Conservation (phyloP, 805 yeast species). For the Cyberlindnera misumaiensis region DNA sequence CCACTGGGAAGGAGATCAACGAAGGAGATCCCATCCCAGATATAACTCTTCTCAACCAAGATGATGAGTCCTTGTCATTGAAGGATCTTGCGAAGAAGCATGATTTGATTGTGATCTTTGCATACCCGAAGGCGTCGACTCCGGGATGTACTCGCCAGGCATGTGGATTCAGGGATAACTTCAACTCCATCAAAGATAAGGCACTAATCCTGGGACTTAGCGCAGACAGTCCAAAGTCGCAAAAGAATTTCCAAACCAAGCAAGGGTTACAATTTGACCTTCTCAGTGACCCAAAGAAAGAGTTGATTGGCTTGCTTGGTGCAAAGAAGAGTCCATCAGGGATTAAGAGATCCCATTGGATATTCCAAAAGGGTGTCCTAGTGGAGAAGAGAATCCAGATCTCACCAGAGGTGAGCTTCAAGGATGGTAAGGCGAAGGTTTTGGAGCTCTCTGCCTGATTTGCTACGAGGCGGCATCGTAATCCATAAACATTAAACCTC, state of each 20-base stretch:
- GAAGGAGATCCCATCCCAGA: slow-evolving; percentile 67
- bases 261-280: slow-evolving; percentile 68
- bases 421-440: slow-evolving; percentile 52
- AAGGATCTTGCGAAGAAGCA: slow-evolving; percentile 33
- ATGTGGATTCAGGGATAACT: slow-evolving; percentile 73
- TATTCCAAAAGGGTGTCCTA: slow-evolving; percentile 73
- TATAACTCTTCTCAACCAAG: slow-evolving; percentile 57
- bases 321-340: slow-evolving; percentile 78
- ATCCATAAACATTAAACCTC: slow-evolving; percentile 18
- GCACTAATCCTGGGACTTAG: slow-evolving; percentile 74
- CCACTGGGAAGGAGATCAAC: slow-evolving; percentile 22
- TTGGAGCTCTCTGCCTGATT: slow-evolving; percentile 28
- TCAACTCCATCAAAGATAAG: slow-evolving; percentile 42
- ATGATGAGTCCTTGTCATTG: slow-evolving; percentile 53
- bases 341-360: slow-evolving; percentile 85
- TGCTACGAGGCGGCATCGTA: slow-evolving; percentile 11
- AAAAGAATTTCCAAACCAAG: slow-evolving; percentile 65
- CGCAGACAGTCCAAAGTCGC: slow-evolving; percentile 75
- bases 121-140: slow-evolving; percentile 89
- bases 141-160: slow-evolving; percentile 98
- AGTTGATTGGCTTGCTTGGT: slow-evolving; percentile 68
- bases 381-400: slow-evolving; percentile 31
- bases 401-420: slow-evolving; percentile 51
- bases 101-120: slow-evolving; percentile 48
- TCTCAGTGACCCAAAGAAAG: slow-evolving; percentile 67